These are phyloP conservation scores for Apiospora pterosperma DNA, from an alignment of 2,329 filamentous ascomycete species.

Conservation along the genomic window DNA sequence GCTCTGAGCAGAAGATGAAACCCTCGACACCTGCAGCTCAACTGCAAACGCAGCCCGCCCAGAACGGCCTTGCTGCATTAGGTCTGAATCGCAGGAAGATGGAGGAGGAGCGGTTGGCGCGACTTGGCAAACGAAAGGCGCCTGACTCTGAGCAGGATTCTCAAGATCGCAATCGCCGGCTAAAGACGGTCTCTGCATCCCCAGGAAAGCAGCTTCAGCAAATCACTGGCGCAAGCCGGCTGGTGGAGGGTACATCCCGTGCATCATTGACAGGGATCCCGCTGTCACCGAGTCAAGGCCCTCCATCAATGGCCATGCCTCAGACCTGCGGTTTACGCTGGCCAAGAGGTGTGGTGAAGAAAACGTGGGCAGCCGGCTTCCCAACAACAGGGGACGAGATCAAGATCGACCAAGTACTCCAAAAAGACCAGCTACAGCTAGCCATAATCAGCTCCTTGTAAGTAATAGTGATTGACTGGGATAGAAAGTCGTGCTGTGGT, in stretches of 20 bases:
- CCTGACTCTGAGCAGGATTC: conserved; percentile 15
- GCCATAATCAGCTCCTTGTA: conserved; percentile 79
- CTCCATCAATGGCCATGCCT: background rate
- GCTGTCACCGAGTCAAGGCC: background rate
- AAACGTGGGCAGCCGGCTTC: conserved; percentile 70
- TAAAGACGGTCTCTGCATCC: conserved; percentile 9
- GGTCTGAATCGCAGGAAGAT: conserved; percentile 75
- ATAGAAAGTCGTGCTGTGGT: background rate
- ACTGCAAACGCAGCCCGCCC: conserved; percentile 6
- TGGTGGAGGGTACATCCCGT: background rate
- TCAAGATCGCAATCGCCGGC: conserved; percentile 14
- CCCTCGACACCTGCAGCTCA: conserved; percentile 7
- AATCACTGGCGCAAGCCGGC: background rate
- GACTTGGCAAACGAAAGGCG: conserved; percentile 60
- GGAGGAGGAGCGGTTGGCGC: conserved; percentile 78
- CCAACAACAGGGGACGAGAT: conserved; percentile 67
- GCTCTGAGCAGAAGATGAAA: background rate
- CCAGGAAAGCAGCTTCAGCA: background rate
- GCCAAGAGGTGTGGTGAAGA: conserved; percentile 67
- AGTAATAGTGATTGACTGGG: background rate
- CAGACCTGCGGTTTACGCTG: conserved; percentile 32
- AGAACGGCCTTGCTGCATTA: conserved; percentile 31
- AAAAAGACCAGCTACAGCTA: conserved; percentile 66
- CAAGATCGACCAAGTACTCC: conserved; percentile 82
- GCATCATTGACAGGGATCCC: background rate